Percentiles rank a stretch among this genome's conserved stretches.
Evolutionary conservation across 2,329 filamentous ascomycete species (phyloP).

Genomic region (Pezicula neosporulosa): DNA sequence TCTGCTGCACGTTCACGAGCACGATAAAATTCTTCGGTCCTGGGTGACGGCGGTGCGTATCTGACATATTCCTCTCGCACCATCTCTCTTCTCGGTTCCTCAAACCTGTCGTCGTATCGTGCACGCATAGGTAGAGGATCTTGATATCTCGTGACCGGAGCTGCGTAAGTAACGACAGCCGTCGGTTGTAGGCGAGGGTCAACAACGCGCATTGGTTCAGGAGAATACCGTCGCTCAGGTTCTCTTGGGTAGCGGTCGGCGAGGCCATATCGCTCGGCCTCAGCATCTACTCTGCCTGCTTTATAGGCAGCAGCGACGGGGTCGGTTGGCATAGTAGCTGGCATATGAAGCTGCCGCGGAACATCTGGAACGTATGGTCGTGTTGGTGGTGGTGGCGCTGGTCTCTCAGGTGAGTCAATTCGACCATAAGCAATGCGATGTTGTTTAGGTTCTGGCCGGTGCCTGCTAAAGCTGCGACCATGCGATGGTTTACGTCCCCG

Average conservation of each 20-base stretch:
- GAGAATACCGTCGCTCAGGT: not conserved
- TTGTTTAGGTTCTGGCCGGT: conserved; percentile 13
- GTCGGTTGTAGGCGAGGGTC: not conserved
- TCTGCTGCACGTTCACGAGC: conserved; percentile 10
- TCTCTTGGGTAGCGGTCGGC: conserved; percentile 4
- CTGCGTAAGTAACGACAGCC: conserved; percentile 5
- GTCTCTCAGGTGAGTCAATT: conserved; percentile 13
- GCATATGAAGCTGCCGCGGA: conserved; percentile 7
- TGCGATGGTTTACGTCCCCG: conserved; percentile 7
- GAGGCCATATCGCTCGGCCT: conserved; percentile 17
- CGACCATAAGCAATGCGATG: conserved; percentile 11
- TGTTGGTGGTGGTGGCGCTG: conserved; percentile 2
- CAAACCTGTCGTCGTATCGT: conserved; percentile 5
- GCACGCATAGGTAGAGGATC: not conserved
- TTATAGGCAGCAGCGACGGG: conserved; percentile 20
- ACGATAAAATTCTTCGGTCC: not conserved
- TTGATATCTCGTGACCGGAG: too few species aligned
- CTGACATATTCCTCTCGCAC: not conserved
- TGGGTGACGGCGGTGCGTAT: not conserved
- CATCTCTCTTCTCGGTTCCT: conserved; percentile 7
- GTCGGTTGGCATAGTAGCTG: conserved; percentile 7
- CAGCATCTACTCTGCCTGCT: conserved; percentile 20
- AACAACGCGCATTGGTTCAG: not conserved
- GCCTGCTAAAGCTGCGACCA: conserved; percentile 17
- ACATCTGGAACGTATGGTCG: conserved; percentile 16